Evolutionary conservation across 306 rosid species (phyloP).

Genomic region (Heteromeles arbutifolia): DNA sequence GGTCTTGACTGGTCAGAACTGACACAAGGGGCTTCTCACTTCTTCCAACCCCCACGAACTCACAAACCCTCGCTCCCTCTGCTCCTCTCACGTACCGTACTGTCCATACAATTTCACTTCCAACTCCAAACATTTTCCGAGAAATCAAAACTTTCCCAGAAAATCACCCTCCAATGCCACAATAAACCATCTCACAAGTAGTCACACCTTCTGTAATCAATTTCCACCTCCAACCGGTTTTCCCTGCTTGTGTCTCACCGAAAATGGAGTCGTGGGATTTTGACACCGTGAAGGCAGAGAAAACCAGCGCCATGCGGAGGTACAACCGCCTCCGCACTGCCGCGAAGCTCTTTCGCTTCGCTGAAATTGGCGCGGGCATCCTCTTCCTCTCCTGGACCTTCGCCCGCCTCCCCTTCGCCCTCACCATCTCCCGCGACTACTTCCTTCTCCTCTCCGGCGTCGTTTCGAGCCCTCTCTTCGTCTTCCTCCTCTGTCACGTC

Average conservation of each 20-base stretch:
- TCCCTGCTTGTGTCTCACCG: background rate
- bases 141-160: background rate
- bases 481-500: constrained; percentile 59
- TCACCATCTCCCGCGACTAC: constrained; percentile 36
- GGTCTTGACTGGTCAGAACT: background rate
- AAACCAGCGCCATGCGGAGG: constrained; percentile 12
- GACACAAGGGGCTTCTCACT: background rate
- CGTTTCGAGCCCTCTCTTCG: constrained; percentile 51
- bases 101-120: background rate
- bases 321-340: constrained; percentile 30
- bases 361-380: constrained; percentile 33
- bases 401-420: constrained; percentile 52
- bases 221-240: background rate
- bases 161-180: background rate
- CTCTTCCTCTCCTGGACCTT: constrained; percentile 42
- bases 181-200: background rate
- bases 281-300: constrained; percentile 22
- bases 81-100: background rate
- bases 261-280: constrained; percentile 40
- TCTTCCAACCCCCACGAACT: background rate
- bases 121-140: background rate
- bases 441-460: constrained; percentile 29
- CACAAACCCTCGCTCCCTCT: background rate
- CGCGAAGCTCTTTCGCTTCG: constrained; percentile 39
- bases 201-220: background rate